Base-by-base conservation (phyloP, 768 basidiomycete genomes). In the Lentinula aciculospora region DNA sequence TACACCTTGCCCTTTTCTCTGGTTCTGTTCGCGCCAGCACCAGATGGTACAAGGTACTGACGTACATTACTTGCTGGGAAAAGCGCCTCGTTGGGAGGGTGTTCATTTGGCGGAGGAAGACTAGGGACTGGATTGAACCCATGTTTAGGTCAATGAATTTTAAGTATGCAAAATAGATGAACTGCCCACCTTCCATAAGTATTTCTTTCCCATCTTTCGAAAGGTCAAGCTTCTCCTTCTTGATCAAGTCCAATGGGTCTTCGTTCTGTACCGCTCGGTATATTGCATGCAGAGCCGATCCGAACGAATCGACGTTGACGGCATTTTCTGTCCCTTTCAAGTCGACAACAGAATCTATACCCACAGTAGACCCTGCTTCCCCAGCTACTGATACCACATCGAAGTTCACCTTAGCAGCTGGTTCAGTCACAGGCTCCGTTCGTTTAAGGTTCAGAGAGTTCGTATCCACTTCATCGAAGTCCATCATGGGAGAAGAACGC, bases 191-290 rank as follows among this genome's bases (percentile, higher is more conserved):
- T 50, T 85, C 82, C 82, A 87, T 85, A 23, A 86, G 64, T 58
- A 76, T 61, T 48, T 71, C 61, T 57, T 50, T 54, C 36, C 62
- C 40, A 34, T 59, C 66, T 7, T 75, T 73, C 50, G 74, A 76
- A 25, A 82, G 81, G 58, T 85, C 81, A 10, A 88, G 60, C 56
- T 68, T 75, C 61, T 87, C 87, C 47, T 79, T 72, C 61, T 84
- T 66, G 27, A 89, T 81, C 44, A 76, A 63, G 15, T 72, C 68
- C 58, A 65, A 64, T 1, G 69, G 61, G 54, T 73, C 66, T 57
- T 68, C 61, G 25, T 9, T 40, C 12, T 27, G 28, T 9, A 56
- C 36, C 2, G 12, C 28, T 13, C 10, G 27, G 13, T 31, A 53
- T 13, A 53, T 53, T 28, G 34, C 34, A 2, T 53, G 17, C 4